A percentile compares a stretch with the other conserved stretches of the same genome.
phyloP scores from a whole-genome alignment of 1,284 basidiomycete species.

The Austroboletus olivaceoglutinosus region DNA sequence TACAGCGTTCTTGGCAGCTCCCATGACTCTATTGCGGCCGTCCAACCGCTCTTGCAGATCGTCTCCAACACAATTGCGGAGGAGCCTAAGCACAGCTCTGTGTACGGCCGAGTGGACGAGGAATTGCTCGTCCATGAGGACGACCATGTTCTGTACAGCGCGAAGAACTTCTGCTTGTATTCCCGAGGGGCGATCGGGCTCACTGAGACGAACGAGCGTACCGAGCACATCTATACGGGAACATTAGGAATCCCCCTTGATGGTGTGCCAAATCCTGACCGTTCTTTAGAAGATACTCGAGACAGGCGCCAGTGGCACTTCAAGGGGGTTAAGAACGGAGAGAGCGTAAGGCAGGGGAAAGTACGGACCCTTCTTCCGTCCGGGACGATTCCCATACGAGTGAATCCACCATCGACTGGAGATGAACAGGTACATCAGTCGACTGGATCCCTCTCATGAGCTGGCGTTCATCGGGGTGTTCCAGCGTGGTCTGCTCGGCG shows the following conservation, averaged over 20 bases:
- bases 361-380: slow-evolving; percentile 78
- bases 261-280: slow-evolving; percentile 43
- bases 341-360: neutral
- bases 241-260: slow-evolving; percentile 3
- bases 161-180: slow-evolving; percentile 84
- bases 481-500: slow-evolving; percentile 61
- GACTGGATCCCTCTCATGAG: slow-evolving; percentile 76
- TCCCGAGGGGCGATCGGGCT: slow-evolving; percentile 78
- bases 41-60: slow-evolving; percentile 83
- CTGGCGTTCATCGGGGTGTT: slow-evolving; percentile 80
- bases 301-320: slow-evolving; percentile 81
- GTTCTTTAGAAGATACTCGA: slow-evolving; percentile 90
- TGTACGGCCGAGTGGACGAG: slow-evolving; percentile 89
- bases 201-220: slow-evolving; percentile 81
- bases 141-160: slow-evolving; percentile 84
- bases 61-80: slow-evolving; percentile 88
- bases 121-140: slow-evolving; percentile 87
- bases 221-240: slow-evolving; percentile 67
- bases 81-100: slow-evolving; percentile 81
- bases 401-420: slow-evolving; percentile 84
- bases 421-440: slow-evolving; percentile 75
- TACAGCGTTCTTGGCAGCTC: slow-evolving; percentile 71
- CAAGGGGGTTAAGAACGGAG: slow-evolving; percentile 13
- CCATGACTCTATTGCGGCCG: slow-evolving; percentile 73
- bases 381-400: slow-evolving; percentile 84